phyloP scores from a whole-genome alignment of 2,329 filamentous ascomycete genomes.

The Phaeosphaeria sp. region DNA sequence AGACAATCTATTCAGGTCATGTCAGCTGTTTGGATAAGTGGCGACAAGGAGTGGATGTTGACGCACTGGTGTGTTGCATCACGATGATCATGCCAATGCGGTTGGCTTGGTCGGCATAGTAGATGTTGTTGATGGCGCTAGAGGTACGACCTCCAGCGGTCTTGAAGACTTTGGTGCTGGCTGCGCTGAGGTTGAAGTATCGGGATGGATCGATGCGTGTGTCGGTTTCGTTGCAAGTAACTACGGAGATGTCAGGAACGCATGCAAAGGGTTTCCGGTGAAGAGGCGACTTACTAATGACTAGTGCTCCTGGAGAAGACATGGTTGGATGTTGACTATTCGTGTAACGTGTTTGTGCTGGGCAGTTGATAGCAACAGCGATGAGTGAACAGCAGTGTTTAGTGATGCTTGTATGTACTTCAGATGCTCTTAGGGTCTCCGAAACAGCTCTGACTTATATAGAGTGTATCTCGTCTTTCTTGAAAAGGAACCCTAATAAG shows the following conservation, averaged over 20 bases:
- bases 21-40: background rate
- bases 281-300: conserved; percentile 4
- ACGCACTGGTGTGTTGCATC: conserved; percentile 28
- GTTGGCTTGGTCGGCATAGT: conserved; percentile 15
- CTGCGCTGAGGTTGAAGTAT: conserved; percentile 29
- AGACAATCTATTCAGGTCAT: conserved; percentile 19
- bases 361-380: background rate
- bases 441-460: background rate
- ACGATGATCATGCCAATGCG: conserved; percentile 28
- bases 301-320: conserved; percentile 4
- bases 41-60: background rate
- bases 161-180: conserved; percentile 22
- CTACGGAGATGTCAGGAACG: conserved; percentile 4
- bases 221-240: conserved; percentile 23
- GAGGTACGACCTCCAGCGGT: conserved; percentile 21
- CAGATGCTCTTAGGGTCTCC: no score
- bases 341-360: background rate
- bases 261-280: background rate
- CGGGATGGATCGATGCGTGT: conserved; percentile 21
- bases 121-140: conserved; percentile 13
- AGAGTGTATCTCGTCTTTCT: background rate
- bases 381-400: background rate
- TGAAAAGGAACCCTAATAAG: background rate
- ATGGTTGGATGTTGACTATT: background rate
- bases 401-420: background rate